Evolutionary conservation across 2,329 filamentous ascomycete genomes (phyloP), one percentile per base, ranked within the genome.

Genomic region (Penicillium sp.): DNA sequence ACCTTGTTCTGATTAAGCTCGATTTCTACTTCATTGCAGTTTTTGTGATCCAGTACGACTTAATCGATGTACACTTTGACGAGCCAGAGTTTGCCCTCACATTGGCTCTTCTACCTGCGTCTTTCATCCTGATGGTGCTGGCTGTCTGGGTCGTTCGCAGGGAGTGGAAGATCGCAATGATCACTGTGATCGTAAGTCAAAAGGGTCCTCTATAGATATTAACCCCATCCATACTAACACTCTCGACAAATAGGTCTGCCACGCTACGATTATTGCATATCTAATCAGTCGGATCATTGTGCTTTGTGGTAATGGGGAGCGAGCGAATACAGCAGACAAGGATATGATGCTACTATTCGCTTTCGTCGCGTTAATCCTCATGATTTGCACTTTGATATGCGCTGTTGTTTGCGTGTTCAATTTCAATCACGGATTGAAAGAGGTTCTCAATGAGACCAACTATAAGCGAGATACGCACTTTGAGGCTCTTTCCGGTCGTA

Each of bases 11-110:
- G 4, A 55, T 66, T 24, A 68, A 68, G 30, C 37, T 67, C 15
- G 58, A 64, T 17, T 61, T 63, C 40, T 69, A 58, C 26, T 70
- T 68, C 49, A 45, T 66, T 1, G 51, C 67, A n/a, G 59, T 61
- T 4, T 70, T 70, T 22, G 60, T 70, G 13, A 28, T 70, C 12
- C 68, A 70, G 24, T 70, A 70, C 44, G 51, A 60, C 19, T 47
- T 68, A 1, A 58, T 70, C 44, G 63, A 68, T 37, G 66, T 70
- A 3, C 68, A 70, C 50, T 70, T 65, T 17, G 19, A 58, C 9
- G 63, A 66, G 44, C 66, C 66, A 12, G 68, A 70, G 28, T 70
- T 62, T 26, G 56, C 58, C 1, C 42, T 70, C 4, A 70, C 68
- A 7, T 47, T 65, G 57, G 59, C 59, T 1, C 35, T 70, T n/a